Evolutionary conservation across 2,329 filamentous ascomycete species (phyloP), one percentile per base, ranked within the genome.

Genomic region (Aschersonia sp.): DNA sequence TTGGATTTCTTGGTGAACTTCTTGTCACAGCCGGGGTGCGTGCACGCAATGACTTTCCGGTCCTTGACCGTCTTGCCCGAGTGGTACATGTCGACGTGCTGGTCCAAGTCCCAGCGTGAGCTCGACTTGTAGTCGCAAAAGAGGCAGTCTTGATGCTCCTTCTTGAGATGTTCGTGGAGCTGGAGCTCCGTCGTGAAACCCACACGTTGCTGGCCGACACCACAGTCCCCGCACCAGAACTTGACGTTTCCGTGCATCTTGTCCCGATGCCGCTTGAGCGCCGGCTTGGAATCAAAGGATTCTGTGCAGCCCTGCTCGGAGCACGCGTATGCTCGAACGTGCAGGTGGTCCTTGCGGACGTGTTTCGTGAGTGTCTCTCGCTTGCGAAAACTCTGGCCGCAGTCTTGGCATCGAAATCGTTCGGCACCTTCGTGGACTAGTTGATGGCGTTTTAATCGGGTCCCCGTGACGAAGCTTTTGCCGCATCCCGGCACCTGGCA

Each of bases 1-100:
- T 95, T 96, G n/a, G 83, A 83, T 51, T 77, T 79, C 59, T 84
- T 85, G 14, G 86, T 89, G 63, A 96, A 96, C 47, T 72, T 78
- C 58, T 85, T 86, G 48, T 68, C 71, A 62, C 89, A 96, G 29
- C 75, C 81, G 0, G 72, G 65, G 57, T 81, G 73, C 1, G 78
- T 73, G 60, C 90, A 95, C 1, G 67, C 61, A 46, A 83, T 78
- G 0, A 72, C 78, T 62, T 79, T 84, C 50, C 81, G 73, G 46
- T 84, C 77, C 49, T 79, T 72, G 7, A 83, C 64, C 6, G 70
- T 68, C 51, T 72, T 72, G 41, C 75, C 76, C 0, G 81, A 79
- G 64, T 96, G 89, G 49, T 81, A 69, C 51, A 83, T 78, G 55
- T 94, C 87, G 44, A 92, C 71, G 64, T 96, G 90, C 44, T 77